These are phyloP conservation scores for Capronia epimyces DNA, from an alignment of 2,329 filamentous ascomycete species.

Conservation along the genomic window DNA sequence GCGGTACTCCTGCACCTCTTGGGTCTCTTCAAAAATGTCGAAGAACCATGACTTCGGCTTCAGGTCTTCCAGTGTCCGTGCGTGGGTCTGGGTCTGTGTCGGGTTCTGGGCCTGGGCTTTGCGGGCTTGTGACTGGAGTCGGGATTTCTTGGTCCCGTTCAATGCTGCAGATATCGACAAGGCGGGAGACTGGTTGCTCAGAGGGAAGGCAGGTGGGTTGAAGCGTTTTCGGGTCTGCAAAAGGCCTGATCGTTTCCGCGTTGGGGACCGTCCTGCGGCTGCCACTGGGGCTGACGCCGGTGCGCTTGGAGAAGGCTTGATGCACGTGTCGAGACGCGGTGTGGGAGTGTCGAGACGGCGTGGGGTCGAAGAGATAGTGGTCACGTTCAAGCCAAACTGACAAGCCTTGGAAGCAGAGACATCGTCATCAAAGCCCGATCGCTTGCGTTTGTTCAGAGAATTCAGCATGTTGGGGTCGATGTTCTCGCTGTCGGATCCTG, in stretches of 20 bases:
- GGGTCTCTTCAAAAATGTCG: slow-evolving; percentile 87
- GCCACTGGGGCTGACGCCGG: slow-evolving; percentile 57
- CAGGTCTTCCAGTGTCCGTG: slow-evolving; percentile 49
- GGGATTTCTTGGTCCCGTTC: slow-evolving; percentile 51
- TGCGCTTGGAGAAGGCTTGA: slow-evolving; percentile 35
- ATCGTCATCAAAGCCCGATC: slow-evolving; percentile 32
- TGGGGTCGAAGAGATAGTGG: slow-evolving; percentile 21
- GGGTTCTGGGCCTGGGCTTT: slow-evolving; percentile 21
- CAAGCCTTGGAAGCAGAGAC: slow-evolving; percentile 43
- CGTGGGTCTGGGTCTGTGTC: neutral
- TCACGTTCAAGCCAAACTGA: slow-evolving; percentile 42
- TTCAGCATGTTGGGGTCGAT: slow-evolving; percentile 50
- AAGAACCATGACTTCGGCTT: slow-evolving; percentile 70
- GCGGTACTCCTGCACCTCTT: slow-evolving; percentile 86
- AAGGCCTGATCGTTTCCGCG: slow-evolving; percentile 62
- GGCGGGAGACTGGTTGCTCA: slow-evolving; percentile 52
- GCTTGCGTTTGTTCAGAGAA: slow-evolving; percentile 46
- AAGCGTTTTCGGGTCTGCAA: slow-evolving; percentile 66
- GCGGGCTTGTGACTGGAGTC: slow-evolving; percentile 36
- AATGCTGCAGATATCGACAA: slow-evolving; percentile 83
- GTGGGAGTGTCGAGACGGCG: slow-evolving; percentile 21
- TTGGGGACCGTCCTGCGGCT: slow-evolving; percentile 77
- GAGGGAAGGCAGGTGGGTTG: slow-evolving; percentile 59
- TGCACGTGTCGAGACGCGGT: slow-evolving; percentile 25
- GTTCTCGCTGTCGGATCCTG: slow-evolving; percentile 53